Conservation (phyloP, 1,139 yeast species). For the Arxiozyma slooffiae region DNA sequence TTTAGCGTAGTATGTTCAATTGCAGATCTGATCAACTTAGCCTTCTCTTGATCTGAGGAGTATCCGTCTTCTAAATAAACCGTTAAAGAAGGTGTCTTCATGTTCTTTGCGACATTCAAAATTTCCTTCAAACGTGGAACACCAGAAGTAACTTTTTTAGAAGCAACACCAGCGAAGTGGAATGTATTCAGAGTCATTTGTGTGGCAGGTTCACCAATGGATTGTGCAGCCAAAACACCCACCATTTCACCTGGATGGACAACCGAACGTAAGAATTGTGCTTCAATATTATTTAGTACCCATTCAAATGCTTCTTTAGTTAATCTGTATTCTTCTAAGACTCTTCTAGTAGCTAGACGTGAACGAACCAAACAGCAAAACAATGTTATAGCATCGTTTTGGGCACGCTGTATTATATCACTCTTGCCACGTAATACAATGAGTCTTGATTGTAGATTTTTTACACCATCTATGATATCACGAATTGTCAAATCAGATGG, state of each 20-base stretch:
- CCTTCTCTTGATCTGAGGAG: conserved; percentile 82
- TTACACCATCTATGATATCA: conserved; percentile 70
- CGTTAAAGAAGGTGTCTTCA: conserved; percentile 96
- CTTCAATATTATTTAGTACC: conserved; percentile 89
- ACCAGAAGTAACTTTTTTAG: conserved; percentile 97
- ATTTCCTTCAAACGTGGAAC: conserved; percentile 99
- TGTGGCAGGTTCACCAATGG: conserved; percentile 99
- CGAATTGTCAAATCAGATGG: conserved; percentile 83
- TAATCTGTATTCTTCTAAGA: conserved; percentile 80
- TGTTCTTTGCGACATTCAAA: conserved; percentile 94
- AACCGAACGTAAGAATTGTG: conserved; percentile 84
- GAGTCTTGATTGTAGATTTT: conserved; percentile 54
- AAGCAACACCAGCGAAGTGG: conserved; percentile 99
- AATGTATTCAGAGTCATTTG: conserved; percentile 98
- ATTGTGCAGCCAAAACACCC: conserved; percentile 98
- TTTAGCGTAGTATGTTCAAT: conserved; percentile 92
- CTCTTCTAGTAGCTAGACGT: conserved; percentile 81
- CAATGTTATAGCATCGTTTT: conserved; percentile 79
- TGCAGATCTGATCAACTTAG: conserved; percentile 91
- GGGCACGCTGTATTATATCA: conserved; percentile 69
- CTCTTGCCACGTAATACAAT: conserved; percentile 79
- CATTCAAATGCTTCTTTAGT: conserved; percentile 85
- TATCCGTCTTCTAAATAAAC: conserved; percentile 75
- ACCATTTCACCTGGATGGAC: conserved; percentile 99
- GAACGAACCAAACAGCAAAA: conserved; percentile 91